Evolutionary conservation across 768 basidiomycete species (phyloP), one percentile per base, ranked within the genome.

Genomic region (Rubroboletus pulcherrimus): DNA sequence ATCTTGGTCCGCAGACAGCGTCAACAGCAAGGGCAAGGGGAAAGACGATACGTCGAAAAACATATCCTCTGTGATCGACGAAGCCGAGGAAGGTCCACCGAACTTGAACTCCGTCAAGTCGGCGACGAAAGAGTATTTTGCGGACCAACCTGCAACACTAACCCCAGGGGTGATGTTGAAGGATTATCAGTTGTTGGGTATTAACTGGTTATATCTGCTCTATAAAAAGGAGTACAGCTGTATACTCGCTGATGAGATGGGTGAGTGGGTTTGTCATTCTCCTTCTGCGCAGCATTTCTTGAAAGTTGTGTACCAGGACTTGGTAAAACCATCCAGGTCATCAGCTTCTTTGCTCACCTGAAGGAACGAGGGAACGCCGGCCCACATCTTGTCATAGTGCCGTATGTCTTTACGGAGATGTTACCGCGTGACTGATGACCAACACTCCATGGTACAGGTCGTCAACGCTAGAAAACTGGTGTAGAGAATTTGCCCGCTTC

Each of bases 191-290:
- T 76, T 98, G 55, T 79, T 98, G 54, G 97, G 97, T n/a, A 81
- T 99, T 51, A 99, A 98, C 70, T 99, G 97, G 97, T 76, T 99
- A 60, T 85, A 92, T 72, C 73, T 98, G 21, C 75, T 98, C 49
- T 94, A 93, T 71, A 79, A 78, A 55, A 85, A 82, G 64, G 81
- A 81, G 55, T 79, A 90, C 49, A 95, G 93, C 60, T 98, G 96
- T 71, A 98, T 99, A 67, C 81, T 99, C 41, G 97, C 97, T 2
- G 97, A 99, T 71, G 97, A 99, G 72, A 99, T 99, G 97, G 96
- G 96, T 91, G 72, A 63, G 83, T 79, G 33, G 40, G 26, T 49
- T 40, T 24, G 12, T 12, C 5, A 2, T 37, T 53, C 9, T 33
- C 15, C 7, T 33, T 35, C 12, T 48, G 7, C 53, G 17, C 34